Conservation (phyloP, 2,329 filamentous ascomycete genomes). For the Epichloe amarillans region DNA sequence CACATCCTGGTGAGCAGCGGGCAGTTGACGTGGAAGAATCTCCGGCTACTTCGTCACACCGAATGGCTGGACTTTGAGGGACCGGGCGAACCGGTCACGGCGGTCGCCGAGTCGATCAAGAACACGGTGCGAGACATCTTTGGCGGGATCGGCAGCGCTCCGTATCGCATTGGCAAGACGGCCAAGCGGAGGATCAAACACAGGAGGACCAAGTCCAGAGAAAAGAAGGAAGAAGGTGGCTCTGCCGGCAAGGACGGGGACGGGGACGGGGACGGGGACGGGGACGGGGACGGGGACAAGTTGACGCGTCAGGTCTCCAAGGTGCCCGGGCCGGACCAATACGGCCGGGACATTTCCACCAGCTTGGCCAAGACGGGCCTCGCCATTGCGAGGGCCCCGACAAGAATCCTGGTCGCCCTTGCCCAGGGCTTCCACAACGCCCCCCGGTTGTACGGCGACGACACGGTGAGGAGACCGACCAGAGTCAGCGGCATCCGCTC, state of each 20-base stretch:
- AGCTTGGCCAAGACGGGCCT: slow-evolving; percentile 37
- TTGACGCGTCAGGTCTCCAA: neutral
- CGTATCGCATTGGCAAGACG: slow-evolving; percentile 45
- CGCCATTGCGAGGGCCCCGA: slow-evolving; percentile 42
- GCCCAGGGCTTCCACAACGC: slow-evolving; percentile 61
- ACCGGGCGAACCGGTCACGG: slow-evolving; percentile 59
- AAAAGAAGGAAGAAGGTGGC: slow-evolving; percentile 19
- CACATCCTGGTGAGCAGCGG: slow-evolving; percentile 49
- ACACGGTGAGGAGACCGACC: slow-evolving; percentile 49
- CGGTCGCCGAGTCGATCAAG: slow-evolving; percentile 47
- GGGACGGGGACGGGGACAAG: slow-evolving; percentile 1
- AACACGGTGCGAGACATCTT: slow-evolving; percentile 44
- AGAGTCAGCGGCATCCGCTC: slow-evolving; percentile 53
- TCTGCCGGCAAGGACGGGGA: slow-evolving; percentile 7
- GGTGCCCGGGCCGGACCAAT: slow-evolving; percentile 16
- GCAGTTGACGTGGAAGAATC: slow-evolving; percentile 47
- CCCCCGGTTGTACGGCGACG: slow-evolving; percentile 53
- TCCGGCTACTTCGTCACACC: slow-evolving; percentile 50
- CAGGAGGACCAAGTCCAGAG: slow-evolving; percentile 32
- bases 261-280: too few species aligned
- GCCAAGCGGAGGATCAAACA: slow-evolving; percentile 31
- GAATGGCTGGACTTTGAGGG: slow-evolving; percentile 72
- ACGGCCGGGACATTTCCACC: slow-evolving; percentile 35
- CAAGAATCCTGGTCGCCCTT: slow-evolving; percentile 46
- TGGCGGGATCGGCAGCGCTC: slow-evolving; percentile 50